Evolutionary conservation across 139 green algal genomes (phyloP).

Genomic region (Tetraselmis chui): DNA sequence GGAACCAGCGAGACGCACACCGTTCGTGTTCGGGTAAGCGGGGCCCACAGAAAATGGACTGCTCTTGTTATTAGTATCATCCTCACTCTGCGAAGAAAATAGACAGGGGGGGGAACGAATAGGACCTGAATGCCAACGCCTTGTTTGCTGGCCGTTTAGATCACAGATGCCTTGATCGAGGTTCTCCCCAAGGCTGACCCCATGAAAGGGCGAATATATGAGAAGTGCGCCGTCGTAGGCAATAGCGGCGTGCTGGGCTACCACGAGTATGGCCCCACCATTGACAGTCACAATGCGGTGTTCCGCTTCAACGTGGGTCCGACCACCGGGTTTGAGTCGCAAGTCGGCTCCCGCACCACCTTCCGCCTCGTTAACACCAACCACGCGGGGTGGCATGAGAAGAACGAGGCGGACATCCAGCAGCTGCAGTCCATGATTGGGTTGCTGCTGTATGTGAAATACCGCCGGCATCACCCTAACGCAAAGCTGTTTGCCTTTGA

Average conservation of each 20-base stretch:
- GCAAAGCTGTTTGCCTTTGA: constrained; percentile 7
- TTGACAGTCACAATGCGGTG: constrained; percentile 23
- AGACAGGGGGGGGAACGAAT: too few relatives aligned
- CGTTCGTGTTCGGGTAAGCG: not conserved
- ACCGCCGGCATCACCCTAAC: not conserved
- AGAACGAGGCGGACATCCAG: constrained; percentile 4
- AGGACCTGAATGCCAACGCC: too few relatives aligned
- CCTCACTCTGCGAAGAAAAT: too few relatives aligned
- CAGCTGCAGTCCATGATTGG: constrained; percentile 7
- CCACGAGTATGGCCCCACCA: not conserved
- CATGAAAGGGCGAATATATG: not conserved
- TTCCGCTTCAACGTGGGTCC: constrained; percentile 24
- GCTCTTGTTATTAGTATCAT: too few relatives aligned
- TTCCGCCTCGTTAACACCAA: constrained; percentile 11
- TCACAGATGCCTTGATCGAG: not conserved
- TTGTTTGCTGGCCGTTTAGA: too few relatives aligned
- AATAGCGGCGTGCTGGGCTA: not conserved
- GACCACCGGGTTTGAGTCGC: constrained; percentile 5
- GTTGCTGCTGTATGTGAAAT: constrained; percentile 6
- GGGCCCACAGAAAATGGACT: too few relatives aligned
- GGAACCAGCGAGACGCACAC: not conserved
- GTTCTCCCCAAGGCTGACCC: not conserved
- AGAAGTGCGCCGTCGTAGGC: not conserved
- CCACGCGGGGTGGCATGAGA: constrained; percentile 3
- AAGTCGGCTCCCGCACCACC: constrained; percentile 17